Evolutionary conservation across 179 eudicot genomes (phyloP).

Genomic region (Silene noctiflora): DNA sequence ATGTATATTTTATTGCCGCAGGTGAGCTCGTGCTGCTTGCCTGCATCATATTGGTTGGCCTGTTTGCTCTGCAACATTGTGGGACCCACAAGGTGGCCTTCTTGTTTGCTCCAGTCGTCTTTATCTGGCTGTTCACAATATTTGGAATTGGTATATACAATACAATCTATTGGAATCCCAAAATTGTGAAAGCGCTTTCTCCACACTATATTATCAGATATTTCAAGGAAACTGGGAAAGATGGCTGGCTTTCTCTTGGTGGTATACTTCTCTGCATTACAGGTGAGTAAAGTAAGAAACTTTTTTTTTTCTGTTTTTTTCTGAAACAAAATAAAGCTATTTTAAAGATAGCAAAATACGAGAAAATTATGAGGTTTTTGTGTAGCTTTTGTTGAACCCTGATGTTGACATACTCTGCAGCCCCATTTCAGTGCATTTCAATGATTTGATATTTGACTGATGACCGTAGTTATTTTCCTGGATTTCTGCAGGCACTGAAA

Average conservation of each 20-base stretch:
- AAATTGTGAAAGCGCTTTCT: constrained; percentile 63
- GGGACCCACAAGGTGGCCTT: constrained; percentile 88
- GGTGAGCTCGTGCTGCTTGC: constrained; percentile 62
- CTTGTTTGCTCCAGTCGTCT: constrained; percentile 78
- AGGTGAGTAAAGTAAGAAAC: constrained; percentile 39
- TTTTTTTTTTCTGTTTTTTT: no score
- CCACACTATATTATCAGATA: constrained; percentile 67
- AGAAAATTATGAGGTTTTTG: background rate
- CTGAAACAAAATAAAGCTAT: background rate
- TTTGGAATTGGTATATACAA: constrained; percentile 73
- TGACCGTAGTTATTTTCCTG: constrained; percentile 20
- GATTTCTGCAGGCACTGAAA: constrained; percentile 70
- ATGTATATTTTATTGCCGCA: constrained; percentile 25
- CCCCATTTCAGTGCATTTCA: background rate
- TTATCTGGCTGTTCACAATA: constrained; percentile 68
- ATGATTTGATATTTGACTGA: background rate
- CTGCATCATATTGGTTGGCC: constrained; percentile 70
- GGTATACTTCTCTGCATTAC: constrained; percentile 80
- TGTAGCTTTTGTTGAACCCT: background rate
- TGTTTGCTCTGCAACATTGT: constrained; percentile 78
- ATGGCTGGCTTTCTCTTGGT: constrained; percentile 90
- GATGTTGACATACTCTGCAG: background rate
- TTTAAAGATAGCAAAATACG: background rate
- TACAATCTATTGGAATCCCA: constrained; percentile 69
- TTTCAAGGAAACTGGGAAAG: constrained; percentile 66